Evolutionary conservation across 306 rosid species (phyloP), one percentile per base, ranked within the genome.

Genomic region (Datisca glomerata): DNA sequence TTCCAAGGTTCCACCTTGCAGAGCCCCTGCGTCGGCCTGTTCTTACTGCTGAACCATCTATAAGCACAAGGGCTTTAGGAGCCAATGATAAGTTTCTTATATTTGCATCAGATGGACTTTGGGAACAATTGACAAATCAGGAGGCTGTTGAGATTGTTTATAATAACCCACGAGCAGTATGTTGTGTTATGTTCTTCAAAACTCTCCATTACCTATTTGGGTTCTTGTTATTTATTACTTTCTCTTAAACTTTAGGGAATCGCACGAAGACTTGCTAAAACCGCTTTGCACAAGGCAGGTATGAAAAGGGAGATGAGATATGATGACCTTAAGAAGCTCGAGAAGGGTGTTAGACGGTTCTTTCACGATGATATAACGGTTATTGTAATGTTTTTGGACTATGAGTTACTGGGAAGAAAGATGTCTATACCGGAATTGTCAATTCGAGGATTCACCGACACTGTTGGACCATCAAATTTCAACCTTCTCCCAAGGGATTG

Each of bases 81-180:
- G 75, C 76, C 14, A 71, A 64, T 19, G 92, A 86, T 56, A 75
- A 71, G 19, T 86, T 86, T 52, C 19, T 86, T 21, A 81, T 86
- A 51, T 86, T 81, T 59, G 96, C 96, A 47, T 86, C 96, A 7
- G 92, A 81, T 22, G 94, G 96, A 3, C 96, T 86, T 24, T 86
- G 96, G 96, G 96, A 78, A 28, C 92, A 78, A 46, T 7, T 86
- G 46, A 67, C 92, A 29, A 81, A 70, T 56, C 79, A 81, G 65
- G 79, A 71, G 64, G 96, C 92, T 53, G 92, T 41, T 20, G 79
- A 81, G 59, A 75, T 86, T 35, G 94, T 79, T 45, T 21, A 78
- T 34, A 86, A 64, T 29, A 64, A 47, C 63, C 86, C 92, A 1
- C 61, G 84, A 64, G 31, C 56, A 3, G 96, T 86, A 78, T 38